These are phyloP conservation scores for Durusdinium trenchii DNA, from an alignment of 73 alveolate genomes.

Conservation along the genomic window DNA sequence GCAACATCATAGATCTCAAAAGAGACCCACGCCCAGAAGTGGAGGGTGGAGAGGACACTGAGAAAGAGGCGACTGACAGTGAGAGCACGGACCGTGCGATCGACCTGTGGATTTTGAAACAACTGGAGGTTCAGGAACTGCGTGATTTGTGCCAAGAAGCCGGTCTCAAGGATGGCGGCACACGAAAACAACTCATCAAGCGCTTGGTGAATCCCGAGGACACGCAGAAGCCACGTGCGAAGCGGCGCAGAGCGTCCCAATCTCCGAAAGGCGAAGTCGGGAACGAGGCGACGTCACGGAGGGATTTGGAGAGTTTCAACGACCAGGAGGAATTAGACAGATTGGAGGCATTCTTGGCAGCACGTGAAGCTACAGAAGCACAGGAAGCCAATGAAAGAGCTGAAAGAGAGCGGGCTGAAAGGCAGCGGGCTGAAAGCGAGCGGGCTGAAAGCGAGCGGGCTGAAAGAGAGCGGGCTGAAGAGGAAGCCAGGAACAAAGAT, in stretches of 20 bases:
- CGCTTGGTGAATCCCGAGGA: conserved; percentile 15
- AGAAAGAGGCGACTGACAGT: background rate
- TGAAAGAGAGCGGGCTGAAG: background rate
- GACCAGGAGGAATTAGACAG: background rate
- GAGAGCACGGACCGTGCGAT: background rate
- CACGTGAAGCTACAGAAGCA: background rate
- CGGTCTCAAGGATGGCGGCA: background rate
- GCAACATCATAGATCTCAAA: background rate
- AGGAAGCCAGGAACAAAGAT: background rate
- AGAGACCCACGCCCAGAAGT: background rate
- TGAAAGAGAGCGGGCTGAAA: background rate
- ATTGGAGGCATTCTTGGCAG: conserved; percentile 32
- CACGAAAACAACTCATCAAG: conserved; percentile 1
- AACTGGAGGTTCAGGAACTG: background rate
- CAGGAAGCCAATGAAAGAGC: background rate
- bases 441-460: background rate
- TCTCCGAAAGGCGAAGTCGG: background rate
- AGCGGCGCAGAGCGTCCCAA: background rate
- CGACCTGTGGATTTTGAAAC: background rate
- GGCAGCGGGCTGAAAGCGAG: background rate
- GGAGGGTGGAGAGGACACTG: background rate
- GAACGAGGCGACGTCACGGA: background rate
- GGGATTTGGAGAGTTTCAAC: background rate
- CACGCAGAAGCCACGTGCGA: background rate
- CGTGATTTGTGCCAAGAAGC: conserved; percentile 29